Percentiles rank a stretch among this genome's conserved stretches.
Evolutionary conservation across 2,329 filamentous ascomycete genomes (phyloP).

Genomic region (Xylaria multiplex): DNA sequence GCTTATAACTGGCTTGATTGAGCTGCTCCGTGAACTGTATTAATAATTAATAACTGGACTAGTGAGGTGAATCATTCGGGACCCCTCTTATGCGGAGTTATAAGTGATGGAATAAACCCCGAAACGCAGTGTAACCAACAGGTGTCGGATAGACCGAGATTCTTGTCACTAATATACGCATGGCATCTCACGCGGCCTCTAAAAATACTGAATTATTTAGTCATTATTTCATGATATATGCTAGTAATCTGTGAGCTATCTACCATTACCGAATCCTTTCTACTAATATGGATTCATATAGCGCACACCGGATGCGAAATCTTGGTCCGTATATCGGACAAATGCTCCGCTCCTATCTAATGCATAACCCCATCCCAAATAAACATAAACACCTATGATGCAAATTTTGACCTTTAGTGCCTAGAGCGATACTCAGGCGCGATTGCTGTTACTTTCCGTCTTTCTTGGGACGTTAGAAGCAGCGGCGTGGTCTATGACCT

Average conservation of each 20-base stretch:
- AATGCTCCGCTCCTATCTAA: conserved; percentile 8
- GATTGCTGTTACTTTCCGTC: conserved; percentile 44
- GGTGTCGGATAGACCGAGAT: too few relatives aligned
- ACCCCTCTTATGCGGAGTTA: too few relatives aligned
- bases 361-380: conserved; percentile 7
- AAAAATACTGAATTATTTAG: not conserved
- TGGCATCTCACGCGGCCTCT: too few relatives aligned
- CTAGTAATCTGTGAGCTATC: not conserved
- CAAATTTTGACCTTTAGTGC: conserved; percentile 7
- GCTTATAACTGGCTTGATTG: too few relatives aligned
- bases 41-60: too few relatives aligned
- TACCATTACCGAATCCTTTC: not conserved
- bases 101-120: too few relatives aligned
- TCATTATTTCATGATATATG: conserved; percentile 16
- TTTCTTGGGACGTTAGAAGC: conserved; percentile 49
- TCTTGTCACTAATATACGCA: too few relatives aligned
- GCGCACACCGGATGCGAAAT: not conserved
- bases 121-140: too few relatives aligned
- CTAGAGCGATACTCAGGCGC: conserved; percentile 30
- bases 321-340: not conserved
- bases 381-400: conserved; percentile 23
- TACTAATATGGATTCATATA: not conserved
- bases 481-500: conserved; percentile 49
- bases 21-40: too few relatives aligned
- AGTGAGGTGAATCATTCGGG: too few relatives aligned